Percentiles rank a stretch among this genome's conserved stretches.
Evolutionary conservation across 2,329 filamentous ascomycete genomes (phyloP).

Genomic region (Trichoderma hamatum): DNA sequence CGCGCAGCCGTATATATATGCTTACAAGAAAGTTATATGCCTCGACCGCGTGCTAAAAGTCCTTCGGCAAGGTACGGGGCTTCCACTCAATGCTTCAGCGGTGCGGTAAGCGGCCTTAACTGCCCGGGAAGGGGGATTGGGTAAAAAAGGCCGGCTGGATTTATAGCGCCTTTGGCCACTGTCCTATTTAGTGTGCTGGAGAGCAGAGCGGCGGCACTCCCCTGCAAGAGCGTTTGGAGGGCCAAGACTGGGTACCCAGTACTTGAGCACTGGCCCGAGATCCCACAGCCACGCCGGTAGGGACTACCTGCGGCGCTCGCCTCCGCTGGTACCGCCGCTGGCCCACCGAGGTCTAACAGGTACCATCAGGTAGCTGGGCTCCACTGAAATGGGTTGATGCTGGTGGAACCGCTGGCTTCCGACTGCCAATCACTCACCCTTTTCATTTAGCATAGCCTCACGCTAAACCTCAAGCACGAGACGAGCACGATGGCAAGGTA

Average conservation of each 20-base stretch:
- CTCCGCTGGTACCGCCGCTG: not conserved
- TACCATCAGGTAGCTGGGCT: constrained; percentile 3
- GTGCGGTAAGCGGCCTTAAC: not conserved
- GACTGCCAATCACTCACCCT: constrained; percentile 20
- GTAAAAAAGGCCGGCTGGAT: not conserved
- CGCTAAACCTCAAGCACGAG: not conserved
- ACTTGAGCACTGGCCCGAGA: not conserved
- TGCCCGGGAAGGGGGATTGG: not conserved
- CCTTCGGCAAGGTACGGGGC: constrained; percentile 4
- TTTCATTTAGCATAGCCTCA: constrained; percentile 24
- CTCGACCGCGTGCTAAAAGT: not conserved
- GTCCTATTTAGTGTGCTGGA: constrained; percentile 3
- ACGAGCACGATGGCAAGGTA: not conserved
- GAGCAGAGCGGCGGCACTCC: not conserved
- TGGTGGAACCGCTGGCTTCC: constrained; percentile 4
- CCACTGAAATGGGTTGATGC: constrained; percentile 19
- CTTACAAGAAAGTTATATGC: not conserved
- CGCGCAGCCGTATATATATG: not conserved
- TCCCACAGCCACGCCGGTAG: not conserved
- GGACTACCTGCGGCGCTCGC: not conserved
- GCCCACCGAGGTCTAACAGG: not conserved
- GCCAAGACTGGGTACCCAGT: not conserved
- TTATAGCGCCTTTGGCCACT: constrained; percentile 2
- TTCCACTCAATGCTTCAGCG: not conserved
- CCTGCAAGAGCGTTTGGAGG: not conserved